Evolutionary conservation across 257 asterid genomes (phyloP), one percentile per base, ranked within the genome.

Genomic region (Plantago major): DNA sequence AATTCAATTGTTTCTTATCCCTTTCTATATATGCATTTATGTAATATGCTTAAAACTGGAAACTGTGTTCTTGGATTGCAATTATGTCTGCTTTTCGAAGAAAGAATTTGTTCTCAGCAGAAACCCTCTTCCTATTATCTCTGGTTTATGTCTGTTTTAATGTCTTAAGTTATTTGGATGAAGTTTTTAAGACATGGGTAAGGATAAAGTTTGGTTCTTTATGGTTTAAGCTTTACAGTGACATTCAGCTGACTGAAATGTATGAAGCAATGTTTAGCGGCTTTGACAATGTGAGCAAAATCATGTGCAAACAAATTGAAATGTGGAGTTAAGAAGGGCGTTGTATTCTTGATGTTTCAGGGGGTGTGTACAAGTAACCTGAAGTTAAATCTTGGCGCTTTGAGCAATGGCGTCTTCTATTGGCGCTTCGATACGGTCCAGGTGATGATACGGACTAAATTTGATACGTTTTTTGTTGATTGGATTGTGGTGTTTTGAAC

Each of bases 391-490:
- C 33, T 64, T 51, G 62, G 66, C 66, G 66, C 72, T 59, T 72
- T 40, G 71, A 67, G 66, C 71, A 74, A 80, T 80, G 86, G 72
- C 75, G 58, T 69, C 79, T 42, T 64, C 69, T 9, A 52, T 77
- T 60, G 78, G 81, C 55, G 77, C 81, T 58, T 66, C 86, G 15
- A 28, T 72, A 18, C 83, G 74, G 58, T 74, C 83, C 70, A 80
- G 86, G 86, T 80, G 67, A 61, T 10, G 12, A n/a, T 43, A 49
- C 54, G 14, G 51, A 13, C 9, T 33, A 14, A 15, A 17, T 1
- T 60, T 22, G 14, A 16, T 33, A 17, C 13, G 15, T 48, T 10
- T n/a, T 58, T 46, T 59, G 15, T 53, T 6, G 40, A 19, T 26
- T 53, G 16, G 58, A 53, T 26, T 19, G 9, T 53, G 6, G 40